Evolutionary conservation across 805 yeast genomes (phyloP), one percentile per base, ranked within the genome.

Genomic region (Candida maesae): DNA sequence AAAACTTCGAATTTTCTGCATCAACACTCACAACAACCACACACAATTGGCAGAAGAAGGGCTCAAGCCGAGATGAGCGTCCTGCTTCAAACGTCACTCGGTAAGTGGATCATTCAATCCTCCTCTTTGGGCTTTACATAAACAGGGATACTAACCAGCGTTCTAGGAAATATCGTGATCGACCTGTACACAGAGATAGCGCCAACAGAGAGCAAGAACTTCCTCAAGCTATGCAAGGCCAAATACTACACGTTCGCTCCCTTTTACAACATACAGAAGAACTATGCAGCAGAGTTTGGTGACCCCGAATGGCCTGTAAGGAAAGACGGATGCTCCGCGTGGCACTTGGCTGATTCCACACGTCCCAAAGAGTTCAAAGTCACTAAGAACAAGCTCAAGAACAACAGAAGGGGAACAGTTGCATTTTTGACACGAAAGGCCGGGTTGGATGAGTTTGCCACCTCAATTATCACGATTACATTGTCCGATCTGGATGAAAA

Each of bases 201-300:
- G 4, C 73, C 73, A 1, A 48, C 45, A 15, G 70, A 69, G 29
- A 59, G 71, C 24, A 56, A 52, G 39, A 74, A 74, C 51, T 79
- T 80, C 53, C 42, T 80, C 29, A 73, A 76, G 48, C 64, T 79
- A 11, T 78, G 84, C 61, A 66, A 72, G 51, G 49, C 65, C 28
- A 69, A 73, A 41, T 74, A 71, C 58, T 80, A 66, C 60, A 70
- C 76, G 34, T 74, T 71, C 50, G 58, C 71, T 14, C 78, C 79
- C 6, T 70, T 80, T 39, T 64, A 64, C 53, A 64, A 70, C 42
- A 51, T 78, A 5, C 63, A 63, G 31, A 60, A 57, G 37, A 70
- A 70, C 47, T 60, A 54, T 23, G 44, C 64, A 1, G 67, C 67
- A 4, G 71, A 70, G 37, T 52, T 68, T 33, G 84, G 84, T 2